Evolutionary conservation across 2,329 filamentous ascomycete genomes (phyloP), one percentile per base, ranked within the genome.

Genomic region (Pleurostoma richardsiae): DNA sequence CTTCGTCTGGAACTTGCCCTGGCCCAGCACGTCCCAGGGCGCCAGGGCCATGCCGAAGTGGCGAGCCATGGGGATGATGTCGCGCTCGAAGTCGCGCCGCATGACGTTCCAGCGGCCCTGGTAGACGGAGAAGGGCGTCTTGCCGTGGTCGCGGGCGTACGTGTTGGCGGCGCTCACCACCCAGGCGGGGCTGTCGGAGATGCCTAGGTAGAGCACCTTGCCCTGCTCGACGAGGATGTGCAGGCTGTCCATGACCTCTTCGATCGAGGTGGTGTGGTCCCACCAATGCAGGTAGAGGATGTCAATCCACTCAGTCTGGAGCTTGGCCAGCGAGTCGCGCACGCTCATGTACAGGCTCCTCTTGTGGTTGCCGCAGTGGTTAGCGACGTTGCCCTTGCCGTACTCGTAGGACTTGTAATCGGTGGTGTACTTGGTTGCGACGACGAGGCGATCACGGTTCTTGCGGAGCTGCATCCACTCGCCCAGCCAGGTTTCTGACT

Each of bases 391-490:
- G 28, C 62, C 63, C 43, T 65, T 67, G 30, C 69, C 71, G 5
- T 63, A 36, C 10, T 62, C 63, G 42, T 68, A 51, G 11, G 54
- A 54, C 29, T 61, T 64, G 58, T 74, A 80, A 47, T 73, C 66
- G 4, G 67, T 72, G 1, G 74, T 75, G 60, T 73, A 86, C 60
- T 89, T 88, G 49, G 83, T 88, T 1, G 84, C 83, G 44, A 88
- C 69, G 28, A 88, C 83, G 76, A 81, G 60, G 39, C 70, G 61
- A 54, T 87, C 83, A n/a, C 86, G 77, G 49, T 78, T 79, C n/a
- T 74, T 71, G 10, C 81, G 76, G 49, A 74, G 73, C 54, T 73
- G 70, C 79, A 86, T 83, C 83, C 84, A 88, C 53, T 85, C 82
- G 39, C 85, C 85, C 48, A 88, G 68, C 78, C 83, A 85, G 44